phyloP scores from a whole-genome alignment of 1,139 yeast genomes.

The Keqinozyma sinolaborantium region DNA sequence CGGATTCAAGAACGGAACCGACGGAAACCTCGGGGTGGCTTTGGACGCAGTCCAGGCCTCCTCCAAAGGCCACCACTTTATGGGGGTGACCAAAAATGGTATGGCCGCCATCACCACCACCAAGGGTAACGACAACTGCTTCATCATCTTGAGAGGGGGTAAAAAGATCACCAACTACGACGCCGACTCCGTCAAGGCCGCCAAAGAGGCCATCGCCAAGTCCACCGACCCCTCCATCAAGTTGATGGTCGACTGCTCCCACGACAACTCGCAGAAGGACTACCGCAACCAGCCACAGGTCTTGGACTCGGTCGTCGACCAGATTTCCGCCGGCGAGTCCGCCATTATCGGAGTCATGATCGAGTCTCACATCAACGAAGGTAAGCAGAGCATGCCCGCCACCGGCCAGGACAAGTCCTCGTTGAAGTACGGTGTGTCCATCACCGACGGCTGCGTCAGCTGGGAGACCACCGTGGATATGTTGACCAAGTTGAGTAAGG shows the following conservation, averaged over 20 bases:
- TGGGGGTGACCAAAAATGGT: slow-evolving; percentile 97
- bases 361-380: slow-evolving; percentile 89
- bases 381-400: slow-evolving; percentile 79
- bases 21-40: slow-evolving; percentile 91
- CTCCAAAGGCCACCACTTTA: slow-evolving; percentile 87
- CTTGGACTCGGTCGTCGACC: slow-evolving; percentile 72
- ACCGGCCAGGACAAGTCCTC: slow-evolving; percentile 56
- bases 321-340: slow-evolving; percentile 76
- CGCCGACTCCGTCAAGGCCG: slow-evolving; percentile 68
- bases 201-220: slow-evolving; percentile 50
- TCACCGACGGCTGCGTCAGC: slow-evolving; percentile 93
- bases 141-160: slow-evolving; percentile 94
- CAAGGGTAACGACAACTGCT: slow-evolving; percentile 86
- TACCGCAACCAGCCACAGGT: slow-evolving; percentile 94
- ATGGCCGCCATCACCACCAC: slow-evolving; percentile 95
- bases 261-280: slow-evolving; percentile 93
- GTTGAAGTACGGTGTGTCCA: slow-evolving; percentile 91
- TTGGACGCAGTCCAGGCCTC: slow-evolving; percentile 94
- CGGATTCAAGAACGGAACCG: slow-evolving; percentile 98
- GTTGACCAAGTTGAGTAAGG: slow-evolving; percentile 73
- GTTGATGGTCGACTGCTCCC: slow-evolving; percentile 95
- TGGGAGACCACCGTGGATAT: slow-evolving; percentile 87
- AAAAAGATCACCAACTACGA: slow-evolving; percentile 92
- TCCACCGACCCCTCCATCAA: slow-evolving; percentile 42
- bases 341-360: slow-evolving; percentile 91